Evolutionary conservation across 176 grass and related monocot species (phyloP).

Genomic region (Oryza officinalis): DNA sequence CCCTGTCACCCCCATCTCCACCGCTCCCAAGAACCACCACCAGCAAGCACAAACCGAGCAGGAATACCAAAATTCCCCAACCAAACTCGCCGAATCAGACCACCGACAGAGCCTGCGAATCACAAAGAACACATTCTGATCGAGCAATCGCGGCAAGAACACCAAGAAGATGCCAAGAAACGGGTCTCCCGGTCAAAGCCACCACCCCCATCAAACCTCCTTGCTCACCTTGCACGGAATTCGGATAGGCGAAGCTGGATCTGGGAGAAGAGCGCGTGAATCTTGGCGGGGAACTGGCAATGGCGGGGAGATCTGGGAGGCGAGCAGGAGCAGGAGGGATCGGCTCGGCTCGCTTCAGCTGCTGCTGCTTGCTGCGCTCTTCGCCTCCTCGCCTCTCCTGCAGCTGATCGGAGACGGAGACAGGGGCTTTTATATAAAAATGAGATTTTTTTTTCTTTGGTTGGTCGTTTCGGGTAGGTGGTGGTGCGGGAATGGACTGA

Average conservation of each 20-base stretch:
- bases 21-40: slow-evolving; percentile 18
- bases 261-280: slow-evolving; percentile 29
- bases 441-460: neutral
- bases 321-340: neutral
- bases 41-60: neutral
- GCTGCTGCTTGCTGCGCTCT: slow-evolving; percentile 17
- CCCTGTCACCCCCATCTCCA: slow-evolving; percentile 71
- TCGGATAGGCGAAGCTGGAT: slow-evolving; percentile 27
- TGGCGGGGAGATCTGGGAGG: slow-evolving; percentile 27
- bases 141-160: neutral
- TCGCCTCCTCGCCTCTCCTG: slow-evolving; percentile 27
- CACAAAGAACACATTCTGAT: slow-evolving; percentile 43
- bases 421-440: slow-evolving; percentile 42
- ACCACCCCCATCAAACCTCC: slow-evolving; percentile 32
- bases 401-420: slow-evolving; percentile 44
- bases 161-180: slow-evolving; percentile 2
- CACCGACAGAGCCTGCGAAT: slow-evolving; percentile 28
- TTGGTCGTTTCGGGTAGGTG: slow-evolving; percentile 34
- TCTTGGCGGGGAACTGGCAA: slow-evolving; percentile 2
- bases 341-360: slow-evolving; percentile 17
- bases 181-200: slow-evolving; percentile 23
- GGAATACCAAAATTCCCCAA: neutral
- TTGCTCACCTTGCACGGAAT: slow-evolving; percentile 13
- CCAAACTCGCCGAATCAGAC: neutral
- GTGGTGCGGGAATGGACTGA: neutral